Evolutionary conservation across 2,329 filamentous ascomycete species (phyloP).

Genomic region (Pyrenochaeta sp.): DNA sequence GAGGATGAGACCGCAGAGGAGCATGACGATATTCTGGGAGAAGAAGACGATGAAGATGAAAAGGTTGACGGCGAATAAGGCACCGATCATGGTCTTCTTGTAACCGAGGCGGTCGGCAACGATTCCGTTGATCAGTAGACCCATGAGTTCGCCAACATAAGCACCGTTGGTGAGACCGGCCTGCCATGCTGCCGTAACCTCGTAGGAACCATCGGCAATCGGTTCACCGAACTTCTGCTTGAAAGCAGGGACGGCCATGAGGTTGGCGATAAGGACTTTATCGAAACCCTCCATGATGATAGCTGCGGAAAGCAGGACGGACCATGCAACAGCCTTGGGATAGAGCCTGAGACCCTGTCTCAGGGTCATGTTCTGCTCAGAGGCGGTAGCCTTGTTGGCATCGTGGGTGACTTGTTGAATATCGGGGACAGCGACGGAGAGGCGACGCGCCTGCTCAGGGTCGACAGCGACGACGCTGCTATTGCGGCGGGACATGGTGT

Average conservation of each 20-base stretch:
- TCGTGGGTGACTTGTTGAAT: constrained; percentile 37
- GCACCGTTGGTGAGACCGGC: constrained; percentile 57
- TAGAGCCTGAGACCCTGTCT: constrained; percentile 80
- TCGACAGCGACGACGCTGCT: constrained; percentile 44
- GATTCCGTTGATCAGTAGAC: constrained; percentile 56
- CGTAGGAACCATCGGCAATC: constrained; percentile 47
- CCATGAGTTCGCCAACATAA: constrained; percentile 55
- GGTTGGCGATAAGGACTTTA: constrained; percentile 80
- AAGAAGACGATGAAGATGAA: constrained; percentile 51
- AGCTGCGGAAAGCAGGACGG: constrained; percentile 81
- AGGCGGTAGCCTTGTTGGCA: constrained; percentile 51
- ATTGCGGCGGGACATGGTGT: constrained; percentile 43
- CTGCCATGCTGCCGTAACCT: constrained; percentile 58
- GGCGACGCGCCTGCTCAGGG: constrained; percentile 38
- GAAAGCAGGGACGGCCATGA: constrained; percentile 64
- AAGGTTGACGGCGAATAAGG: constrained; percentile 37
- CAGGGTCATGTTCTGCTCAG: constrained; percentile 63
- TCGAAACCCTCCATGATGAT: constrained; percentile 95
- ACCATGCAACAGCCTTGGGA: constrained; percentile 86
- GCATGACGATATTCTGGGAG: constrained; percentile 59
- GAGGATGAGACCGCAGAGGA: constrained; percentile 66
- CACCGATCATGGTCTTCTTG: constrained; percentile 50
- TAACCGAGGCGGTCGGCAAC: constrained; percentile 55
- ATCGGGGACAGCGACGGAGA: constrained; percentile 40
- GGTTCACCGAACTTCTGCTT: constrained; percentile 53